These are phyloP conservation scores for Fusarium brachygibbosum DNA, from an alignment of 2,329 filamentous ascomycete species.

Conservation along the genomic window DNA sequence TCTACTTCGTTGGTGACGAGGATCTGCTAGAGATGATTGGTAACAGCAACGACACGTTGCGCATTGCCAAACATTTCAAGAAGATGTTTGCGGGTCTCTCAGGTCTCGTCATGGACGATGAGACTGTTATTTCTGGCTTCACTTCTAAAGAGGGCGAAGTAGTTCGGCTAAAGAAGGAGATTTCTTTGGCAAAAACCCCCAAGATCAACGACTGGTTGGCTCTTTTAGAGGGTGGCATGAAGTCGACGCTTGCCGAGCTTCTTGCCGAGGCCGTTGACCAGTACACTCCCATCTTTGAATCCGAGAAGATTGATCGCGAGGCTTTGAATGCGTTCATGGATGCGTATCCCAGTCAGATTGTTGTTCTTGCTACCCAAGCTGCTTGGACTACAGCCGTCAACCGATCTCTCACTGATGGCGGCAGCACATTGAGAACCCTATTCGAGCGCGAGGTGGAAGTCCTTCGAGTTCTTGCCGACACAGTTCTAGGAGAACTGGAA, in stretches of 20 bases:
- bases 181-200: slow-evolving; percentile 92
- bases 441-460: slow-evolving; percentile 88
- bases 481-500: slow-evolving; percentile 90
- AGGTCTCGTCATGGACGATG: slow-evolving; percentile 90
- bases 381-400: slow-evolving; percentile 94
- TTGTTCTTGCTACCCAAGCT: slow-evolving; percentile 92
- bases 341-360: slow-evolving; percentile 91
- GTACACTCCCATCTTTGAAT: slow-evolving; percentile 83
- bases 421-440: slow-evolving; percentile 75
- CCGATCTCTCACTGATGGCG: slow-evolving; percentile 78
- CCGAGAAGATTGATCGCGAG: slow-evolving; percentile 75
- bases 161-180: slow-evolving; percentile 88
- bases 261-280: slow-evolving; percentile 87
- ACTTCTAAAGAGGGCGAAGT: slow-evolving; percentile 95
- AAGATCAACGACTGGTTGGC: slow-evolving; percentile 99
- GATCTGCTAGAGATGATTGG: slow-evolving; percentile 99
- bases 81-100: slow-evolving; percentile 99
- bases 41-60: slow-evolving; percentile 96
- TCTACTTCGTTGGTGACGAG: slow-evolving; percentile 99
- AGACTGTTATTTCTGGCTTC: slow-evolving; percentile 89
- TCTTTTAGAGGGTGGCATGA: slow-evolving; percentile 92
- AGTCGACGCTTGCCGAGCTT: slow-evolving; percentile 89
- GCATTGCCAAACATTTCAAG: slow-evolving; percentile 98
- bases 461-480: slow-evolving; percentile 86
- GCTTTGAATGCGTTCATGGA: slow-evolving; percentile 85